A percentile compares a stretch with the other conserved stretches of the same genome.
phyloP scores from a whole-genome alignment of 1,284 basidiomycete genomes.

The Lignosus rhinocerotis region DNA sequence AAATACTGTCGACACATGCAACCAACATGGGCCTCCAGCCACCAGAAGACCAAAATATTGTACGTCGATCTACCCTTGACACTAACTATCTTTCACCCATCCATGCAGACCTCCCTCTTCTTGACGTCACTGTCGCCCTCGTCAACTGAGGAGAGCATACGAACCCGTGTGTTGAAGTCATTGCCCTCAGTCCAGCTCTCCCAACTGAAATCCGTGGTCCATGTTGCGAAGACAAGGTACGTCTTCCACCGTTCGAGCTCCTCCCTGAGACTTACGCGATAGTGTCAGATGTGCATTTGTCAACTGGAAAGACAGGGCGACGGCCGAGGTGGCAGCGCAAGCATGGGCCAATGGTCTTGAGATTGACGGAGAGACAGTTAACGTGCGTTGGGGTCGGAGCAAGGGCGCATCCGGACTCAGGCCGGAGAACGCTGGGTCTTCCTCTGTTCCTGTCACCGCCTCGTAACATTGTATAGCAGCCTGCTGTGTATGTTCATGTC shows the following conservation, averaged over 20 bases:
- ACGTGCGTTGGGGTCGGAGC: conserved; percentile 88
- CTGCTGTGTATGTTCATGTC: not conserved
- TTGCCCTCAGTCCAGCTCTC: conserved; percentile 69
- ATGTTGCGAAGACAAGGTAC: conserved; percentile 80
- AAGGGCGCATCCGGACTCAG: conserved; percentile 35
- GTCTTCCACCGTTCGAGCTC: conserved; percentile 19
- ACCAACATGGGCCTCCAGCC: conserved; percentile 81
- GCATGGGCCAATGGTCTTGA: conserved; percentile 88
- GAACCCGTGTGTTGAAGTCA: conserved; percentile 72
- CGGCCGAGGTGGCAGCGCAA: conserved; percentile 85
- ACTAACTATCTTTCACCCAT: conserved; percentile 10
- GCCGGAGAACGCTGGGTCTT: conserved; percentile 9
- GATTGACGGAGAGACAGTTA: conserved; percentile 73
- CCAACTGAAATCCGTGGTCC: conserved; percentile 81
- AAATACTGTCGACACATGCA: conserved; percentile 78
- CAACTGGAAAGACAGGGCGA: conserved; percentile 82
- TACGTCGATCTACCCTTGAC: conserved; percentile 43
- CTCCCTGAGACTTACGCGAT: conserved; percentile 5
- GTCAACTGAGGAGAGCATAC: conserved; percentile 77
- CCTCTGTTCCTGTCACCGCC: conserved; percentile 7
- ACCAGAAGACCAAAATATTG: conserved; percentile 86
- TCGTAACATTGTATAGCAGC: not conserved
- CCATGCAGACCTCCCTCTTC: conserved; percentile 83
- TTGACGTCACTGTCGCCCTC: conserved; percentile 80
- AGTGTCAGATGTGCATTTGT: conserved; percentile 87